Conservation (phyloP, 306 rosid species). For the Citrullus amarus region DNA sequence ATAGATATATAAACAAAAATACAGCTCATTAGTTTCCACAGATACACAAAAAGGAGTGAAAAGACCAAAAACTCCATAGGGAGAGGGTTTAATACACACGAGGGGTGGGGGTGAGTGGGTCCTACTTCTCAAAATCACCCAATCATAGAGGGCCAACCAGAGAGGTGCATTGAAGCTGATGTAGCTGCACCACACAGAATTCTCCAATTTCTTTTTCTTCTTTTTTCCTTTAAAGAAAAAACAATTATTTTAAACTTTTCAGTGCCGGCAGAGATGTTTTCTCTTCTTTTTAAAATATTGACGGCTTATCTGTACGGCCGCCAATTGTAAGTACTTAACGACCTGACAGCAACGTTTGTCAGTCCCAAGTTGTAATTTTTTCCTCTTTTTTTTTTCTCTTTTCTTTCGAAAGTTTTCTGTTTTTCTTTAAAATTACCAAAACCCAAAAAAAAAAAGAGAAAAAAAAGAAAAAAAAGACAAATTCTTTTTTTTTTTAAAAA, state of each 20-base stretch:
- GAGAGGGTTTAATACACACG: background rate
- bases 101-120: background rate
- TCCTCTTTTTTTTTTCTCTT: no score
- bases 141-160: background rate
- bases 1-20: background rate
- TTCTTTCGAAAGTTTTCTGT: background rate
- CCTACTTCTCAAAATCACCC: constrained; percentile 4
- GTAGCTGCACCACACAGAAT: background rate
- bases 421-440: background rate
- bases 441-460: background rate
- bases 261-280: background rate
- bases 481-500: background rate
- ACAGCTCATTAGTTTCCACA: background rate
- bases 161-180: background rate
- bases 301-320: constrained; percentile 11
- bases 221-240: background rate
- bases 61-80: constrained; percentile 6
- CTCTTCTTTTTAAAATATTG: background rate
- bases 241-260: background rate
- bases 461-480: background rate
- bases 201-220: background rate
- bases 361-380: constrained; percentile 7
- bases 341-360: constrained; percentile 12
- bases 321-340: constrained; percentile 6
- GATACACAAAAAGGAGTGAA: background rate